These are phyloP conservation scores for Mycena alexandri DNA, from an alignment of 768 basidiomycete genomes.

Conservation along the genomic window DNA sequence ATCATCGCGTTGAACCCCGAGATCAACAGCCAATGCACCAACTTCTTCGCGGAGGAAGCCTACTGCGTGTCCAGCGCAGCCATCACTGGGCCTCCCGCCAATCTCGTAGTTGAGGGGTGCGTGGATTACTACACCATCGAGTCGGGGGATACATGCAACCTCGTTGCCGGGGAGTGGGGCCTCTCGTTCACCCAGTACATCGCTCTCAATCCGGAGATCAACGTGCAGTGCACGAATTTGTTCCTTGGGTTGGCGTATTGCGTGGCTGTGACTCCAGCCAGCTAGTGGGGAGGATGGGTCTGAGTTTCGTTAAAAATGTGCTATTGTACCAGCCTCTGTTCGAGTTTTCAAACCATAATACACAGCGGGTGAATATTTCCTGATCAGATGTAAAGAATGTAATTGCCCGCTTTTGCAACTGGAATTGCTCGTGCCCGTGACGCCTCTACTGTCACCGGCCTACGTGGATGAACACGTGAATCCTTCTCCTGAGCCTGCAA, in stretches of 20 bases:
- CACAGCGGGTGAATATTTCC: background rate
- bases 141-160: conserved; percentile 10
- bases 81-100: conserved; percentile 5
- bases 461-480: conserved; percentile 1
- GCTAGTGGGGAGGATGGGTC: conserved; percentile 11
- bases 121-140: conserved; percentile 10
- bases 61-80: conserved; percentile 12
- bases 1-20: conserved; percentile 10
- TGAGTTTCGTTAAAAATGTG: conserved; percentile 9
- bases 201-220: conserved; percentile 12
- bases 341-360: conserved; percentile 8
- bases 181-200: conserved; percentile 1
- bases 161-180: conserved; percentile 9
- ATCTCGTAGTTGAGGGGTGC: conserved; percentile 7
- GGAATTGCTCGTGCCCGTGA: too few relatives aligned
- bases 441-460: too few relatives aligned
- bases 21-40: conserved; percentile 14
- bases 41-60: conserved; percentile 11
- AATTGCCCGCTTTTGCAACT: conserved; percentile 2
- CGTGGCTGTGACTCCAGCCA: conserved; percentile 5
- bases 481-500: conserved; percentile 9
- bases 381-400: conserved; percentile 1
- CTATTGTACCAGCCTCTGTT: conserved; percentile 11
- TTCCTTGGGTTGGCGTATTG: conserved; percentile 10
- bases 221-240: conserved; percentile 6